Evolutionary conservation across 768 basidiomycete genomes (phyloP), one percentile per base, ranked within the genome.

Genomic region (Russula sp.): DNA sequence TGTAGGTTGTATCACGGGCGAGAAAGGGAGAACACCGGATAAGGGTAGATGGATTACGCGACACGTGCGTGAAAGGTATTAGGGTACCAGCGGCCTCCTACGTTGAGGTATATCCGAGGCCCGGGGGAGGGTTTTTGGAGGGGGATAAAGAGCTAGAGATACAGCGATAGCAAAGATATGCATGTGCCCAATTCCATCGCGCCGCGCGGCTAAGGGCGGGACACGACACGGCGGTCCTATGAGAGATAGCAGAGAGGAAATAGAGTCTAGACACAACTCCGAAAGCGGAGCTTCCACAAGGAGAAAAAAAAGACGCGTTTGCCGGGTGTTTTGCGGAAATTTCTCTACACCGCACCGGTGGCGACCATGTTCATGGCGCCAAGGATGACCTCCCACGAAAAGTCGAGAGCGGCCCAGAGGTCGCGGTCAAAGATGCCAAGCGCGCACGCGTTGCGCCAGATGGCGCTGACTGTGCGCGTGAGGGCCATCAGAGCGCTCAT

Each of bases 381-480:
- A n/a, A 88, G 74, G 14, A 89, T 73, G 44, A 86, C 77, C 69
- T 83, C 80, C 87, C 88, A 92, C 48, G 84, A 80, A 47, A 81
- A 71, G 63, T 89, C 86, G 63, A 92, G 79, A 20, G 79, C 78
- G 27, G 79, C 77, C 88, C 88, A 92, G 49, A 91, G 74, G 22
- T 76, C 76, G 39, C 82, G 79, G 66, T 90, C 86, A 56, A 79
- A 81, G 2, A 91, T 73, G 3, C 88, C 88, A n/a, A 92, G 77
- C 22, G 82, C 81, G 63, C 83, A 84, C 3, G 80, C 81, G 70
- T 91, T 91, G 62, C 81, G 78, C 87, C 88, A 92, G 37, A 91
- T 72, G 7, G 85, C 88, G 60, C 85, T 80, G 42, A 89, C 79
- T 40, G 70, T 74, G 56, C 76, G 72, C 6, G 80, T 74, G 57